Percentiles rank a stretch among this genome's conserved stretches.
Conservation (phyloP, 495 filamentous ascomycete species). For the Xylaria acuta region DNA sequence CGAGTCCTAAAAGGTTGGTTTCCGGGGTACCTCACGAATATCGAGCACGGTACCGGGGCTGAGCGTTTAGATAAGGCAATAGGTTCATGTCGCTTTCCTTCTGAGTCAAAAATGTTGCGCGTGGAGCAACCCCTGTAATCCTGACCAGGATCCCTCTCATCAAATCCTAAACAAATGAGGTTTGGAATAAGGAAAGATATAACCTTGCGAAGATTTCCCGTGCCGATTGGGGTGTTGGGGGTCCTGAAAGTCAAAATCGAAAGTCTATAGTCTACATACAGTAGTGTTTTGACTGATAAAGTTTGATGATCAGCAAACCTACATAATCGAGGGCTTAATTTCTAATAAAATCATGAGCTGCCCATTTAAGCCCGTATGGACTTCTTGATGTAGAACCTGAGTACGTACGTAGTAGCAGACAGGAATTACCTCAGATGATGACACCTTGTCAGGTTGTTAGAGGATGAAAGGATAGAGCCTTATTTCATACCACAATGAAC, state of each 20-base stretch:
- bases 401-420: no score
- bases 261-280: background rate
- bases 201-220: background rate
- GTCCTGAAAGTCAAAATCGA: background rate
- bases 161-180: background rate
- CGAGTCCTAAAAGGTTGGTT: background rate
- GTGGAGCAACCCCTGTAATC: background rate
- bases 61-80: background rate
- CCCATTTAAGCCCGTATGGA: background rate
- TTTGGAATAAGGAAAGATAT: background rate
- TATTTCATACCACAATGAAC: background rate
- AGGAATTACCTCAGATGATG: background rate
- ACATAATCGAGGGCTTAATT: background rate
- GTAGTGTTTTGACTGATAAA: background rate
- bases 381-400: background rate
- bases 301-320: background rate
- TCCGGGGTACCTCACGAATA: background rate
- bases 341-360: background rate
- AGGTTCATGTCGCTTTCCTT: background rate
- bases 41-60: background rate
- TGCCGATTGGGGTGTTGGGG: background rate
- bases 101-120: background rate
- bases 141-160: background rate
- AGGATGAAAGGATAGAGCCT: background rate
- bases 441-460: background rate